These are phyloP conservation scores for Phytophthora chlamydospora DNA, from an alignment of 352 stramenopile genomes.

Conservation along the genomic window DNA sequence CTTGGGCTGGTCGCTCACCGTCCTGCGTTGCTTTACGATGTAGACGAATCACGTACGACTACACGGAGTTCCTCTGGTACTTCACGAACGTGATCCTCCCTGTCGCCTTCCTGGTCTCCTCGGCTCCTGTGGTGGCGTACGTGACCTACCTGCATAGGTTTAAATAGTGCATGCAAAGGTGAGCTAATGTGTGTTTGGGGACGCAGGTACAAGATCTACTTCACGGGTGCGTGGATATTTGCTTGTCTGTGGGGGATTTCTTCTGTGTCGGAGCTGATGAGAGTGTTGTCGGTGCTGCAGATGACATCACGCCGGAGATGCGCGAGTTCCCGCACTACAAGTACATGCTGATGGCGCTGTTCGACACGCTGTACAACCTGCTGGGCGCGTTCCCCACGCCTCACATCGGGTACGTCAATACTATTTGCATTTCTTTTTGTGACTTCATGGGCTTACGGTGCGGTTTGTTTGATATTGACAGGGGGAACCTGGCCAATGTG, in stretches of 20 bases:
- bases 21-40: constrained; percentile 2
- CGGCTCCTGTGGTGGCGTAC: constrained; percentile 77
- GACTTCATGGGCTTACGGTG: neutral
- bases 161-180: neutral
- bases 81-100: constrained; percentile 86
- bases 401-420: constrained; percentile 73
- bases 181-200: constrained; percentile 5
- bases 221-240: constrained; percentile 46
- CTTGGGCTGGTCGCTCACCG: neutral
- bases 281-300: constrained; percentile 23
- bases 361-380: constrained; percentile 87
- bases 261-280: constrained; percentile 3
- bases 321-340: constrained; percentile 87
- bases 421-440: neutral
- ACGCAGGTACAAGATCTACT: constrained; percentile 81
- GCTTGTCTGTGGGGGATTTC: neutral
- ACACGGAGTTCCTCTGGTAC: constrained; percentile 89
- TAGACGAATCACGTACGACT: constrained; percentile 89
- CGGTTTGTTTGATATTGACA: constrained; percentile 22
- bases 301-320: constrained; percentile 88
- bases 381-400: constrained; percentile 82
- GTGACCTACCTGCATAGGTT: constrained; percentile 6
- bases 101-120: constrained; percentile 76
- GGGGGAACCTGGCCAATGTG: constrained; percentile 86
- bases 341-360: constrained; percentile 85